Evolutionary conservation across 2,329 filamentous ascomycete genomes (phyloP), one percentile per base, ranked within the genome.

Genomic region (Domatiomyces catenatus): DNA sequence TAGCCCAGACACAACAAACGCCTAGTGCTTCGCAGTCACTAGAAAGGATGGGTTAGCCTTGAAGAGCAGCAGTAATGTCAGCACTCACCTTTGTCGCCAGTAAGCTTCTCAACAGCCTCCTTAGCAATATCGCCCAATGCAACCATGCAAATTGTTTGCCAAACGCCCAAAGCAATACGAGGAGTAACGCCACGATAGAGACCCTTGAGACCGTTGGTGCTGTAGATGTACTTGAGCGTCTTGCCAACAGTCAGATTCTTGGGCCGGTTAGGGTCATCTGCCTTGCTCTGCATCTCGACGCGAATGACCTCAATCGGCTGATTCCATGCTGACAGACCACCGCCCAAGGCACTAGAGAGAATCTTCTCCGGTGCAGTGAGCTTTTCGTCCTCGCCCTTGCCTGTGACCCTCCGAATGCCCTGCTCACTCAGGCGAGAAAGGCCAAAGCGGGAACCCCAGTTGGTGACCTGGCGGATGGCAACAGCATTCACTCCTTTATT

Each of bases 111-210:
- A 56, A 81, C 77, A 60, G 72, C 70, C 61, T 82, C 78, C 66
- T 82, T 82, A 55, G 79, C 79, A 64, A 94, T 89, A 73, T 96
- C 92, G 72, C 92, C 92, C 70, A 96, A 77, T 64, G 90, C 92
- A 71, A 98, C 92, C 92, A 98, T 98, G 78, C 92, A 98, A 65
- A 98, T 84, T 56, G 92, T 98, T 78, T 98, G 92, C 92, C 92
- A 98, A 73, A 98, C 80, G 66, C 92, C 84, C 58, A 98, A 81
- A 61, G 89, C 89, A 67, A 98, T 89, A 68, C 92, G 83, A 62
- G 92, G 92, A 60, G 87, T 77, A 57, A 98, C 90, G 65, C 92
- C 92, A 65, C 92, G 86, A 77, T 98, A 98, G 59, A 98, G 76
- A 64, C 92, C 92, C 74, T 81, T 84, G 64, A 96, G 46, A 54